phyloP scores from a whole-genome alignment of 208 protist genomes.

The Novymonas esmeraldas region DNA sequence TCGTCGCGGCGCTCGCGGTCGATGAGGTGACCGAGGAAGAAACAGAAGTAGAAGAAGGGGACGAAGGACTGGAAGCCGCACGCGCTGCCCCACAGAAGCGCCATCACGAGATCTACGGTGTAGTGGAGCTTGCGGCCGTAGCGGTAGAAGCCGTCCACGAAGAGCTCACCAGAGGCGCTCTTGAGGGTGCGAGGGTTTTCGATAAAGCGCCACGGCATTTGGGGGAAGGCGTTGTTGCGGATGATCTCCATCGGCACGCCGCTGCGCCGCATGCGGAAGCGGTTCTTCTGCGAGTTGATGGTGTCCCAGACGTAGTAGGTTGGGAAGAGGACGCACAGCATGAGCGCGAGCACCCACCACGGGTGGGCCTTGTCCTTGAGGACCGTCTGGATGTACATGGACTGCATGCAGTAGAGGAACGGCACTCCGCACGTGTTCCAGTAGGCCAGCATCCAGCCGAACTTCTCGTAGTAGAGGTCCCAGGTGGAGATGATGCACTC shows the following conservation, averaged over 20 bases:
- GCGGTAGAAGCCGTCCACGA: constrained; percentile 94
- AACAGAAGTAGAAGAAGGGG: constrained; percentile 96
- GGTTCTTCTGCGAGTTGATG: constrained; percentile 94
- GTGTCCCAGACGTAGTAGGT: constrained; percentile 96
- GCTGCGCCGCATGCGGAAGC: constrained; percentile 89
- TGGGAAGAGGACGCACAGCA: constrained; percentile 66
- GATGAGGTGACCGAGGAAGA: constrained; percentile 92
- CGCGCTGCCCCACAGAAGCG: constrained; percentile 89
- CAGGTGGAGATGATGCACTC: constrained; percentile 95
- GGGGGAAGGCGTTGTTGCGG: constrained; percentile 87
- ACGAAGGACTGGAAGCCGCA: constrained; percentile 91
- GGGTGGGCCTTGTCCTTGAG: constrained; percentile 64
- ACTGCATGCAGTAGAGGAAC: constrained; percentile 94
- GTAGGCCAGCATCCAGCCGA: constrained; percentile 94
- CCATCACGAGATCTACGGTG: constrained; percentile 93
- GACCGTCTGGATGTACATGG: constrained; percentile 89
- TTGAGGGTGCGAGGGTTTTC: constrained; percentile 91
- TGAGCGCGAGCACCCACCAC: constrained; percentile 65
- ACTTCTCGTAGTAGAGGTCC: constrained; percentile 97
- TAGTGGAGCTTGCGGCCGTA: constrained; percentile 96
- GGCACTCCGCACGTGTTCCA: constrained; percentile 96
- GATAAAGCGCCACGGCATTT: constrained; percentile 92
- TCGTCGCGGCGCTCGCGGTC: constrained; percentile 92
- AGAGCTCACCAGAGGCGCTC: constrained; percentile 84
- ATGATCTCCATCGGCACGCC: constrained; percentile 78